phyloP scores from a whole-genome alignment of 768 basidiomycete species.

The Phylloporus rhodoxanthus region DNA sequence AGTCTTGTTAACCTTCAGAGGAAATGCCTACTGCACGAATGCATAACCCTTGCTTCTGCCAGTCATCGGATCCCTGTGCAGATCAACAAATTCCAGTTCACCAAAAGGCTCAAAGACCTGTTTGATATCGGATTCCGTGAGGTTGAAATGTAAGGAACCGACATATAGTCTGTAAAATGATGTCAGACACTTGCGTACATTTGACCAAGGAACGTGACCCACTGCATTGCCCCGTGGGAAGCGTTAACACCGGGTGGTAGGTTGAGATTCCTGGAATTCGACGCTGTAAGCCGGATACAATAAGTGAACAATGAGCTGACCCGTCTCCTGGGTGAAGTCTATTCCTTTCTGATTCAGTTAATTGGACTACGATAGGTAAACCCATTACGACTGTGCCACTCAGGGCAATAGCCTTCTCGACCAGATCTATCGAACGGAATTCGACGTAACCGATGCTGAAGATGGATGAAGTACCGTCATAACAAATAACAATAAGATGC shows the following conservation, averaged over 20 bases:
- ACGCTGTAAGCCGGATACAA: constrained; percentile 8
- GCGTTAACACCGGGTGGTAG: constrained; percentile 80
- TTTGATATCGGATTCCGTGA: constrained; percentile 94
- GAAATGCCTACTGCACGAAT: constrained; percentile 78
- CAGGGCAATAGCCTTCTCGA: constrained; percentile 84
- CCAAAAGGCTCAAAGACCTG: constrained; percentile 99
- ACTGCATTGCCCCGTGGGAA: constrained; percentile 81
- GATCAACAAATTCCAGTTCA: constrained; percentile 95
- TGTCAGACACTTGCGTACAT: constrained; percentile 10
- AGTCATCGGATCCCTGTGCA: constrained; percentile 91
- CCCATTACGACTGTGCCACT: constrained; percentile 98
- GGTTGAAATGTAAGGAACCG: constrained; percentile 93
- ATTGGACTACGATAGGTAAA: constrained; percentile 92
- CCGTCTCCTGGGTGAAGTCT: constrained; percentile 83
- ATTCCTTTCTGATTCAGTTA: constrained; percentile 95
- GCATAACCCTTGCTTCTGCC: constrained; percentile 97
- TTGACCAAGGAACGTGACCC: constrained; percentile 33
- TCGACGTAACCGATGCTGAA: constrained; percentile 95
- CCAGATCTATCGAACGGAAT: constrained; percentile 83
- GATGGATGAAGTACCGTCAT: constrained; percentile 3
- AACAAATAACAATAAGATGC: constrained; percentile 14
- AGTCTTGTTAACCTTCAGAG: background rate
- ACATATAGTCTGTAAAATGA: constrained; percentile 73
- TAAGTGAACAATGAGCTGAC: constrained; percentile 38
- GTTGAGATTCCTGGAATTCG: constrained; percentile 63